These are phyloP conservation scores for Parathielavia appendiculata DNA, from an alignment of 495 filamentous ascomycete genomes.

Conservation along the genomic window DNA sequence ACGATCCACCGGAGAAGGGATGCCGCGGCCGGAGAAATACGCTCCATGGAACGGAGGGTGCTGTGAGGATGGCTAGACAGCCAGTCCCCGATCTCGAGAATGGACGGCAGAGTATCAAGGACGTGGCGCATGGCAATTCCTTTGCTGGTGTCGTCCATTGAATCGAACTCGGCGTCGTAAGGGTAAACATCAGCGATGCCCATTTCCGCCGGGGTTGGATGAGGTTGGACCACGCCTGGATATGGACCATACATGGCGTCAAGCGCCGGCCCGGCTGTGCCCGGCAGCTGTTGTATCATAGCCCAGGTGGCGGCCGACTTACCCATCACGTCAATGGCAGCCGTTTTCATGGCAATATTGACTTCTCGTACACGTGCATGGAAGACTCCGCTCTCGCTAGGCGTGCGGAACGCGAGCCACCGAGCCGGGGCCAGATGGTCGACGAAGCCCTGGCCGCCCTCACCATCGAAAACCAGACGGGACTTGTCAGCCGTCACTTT, in stretches of 20 bases:
- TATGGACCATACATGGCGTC: neutral
- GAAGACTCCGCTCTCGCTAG: neutral
- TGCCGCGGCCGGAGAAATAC: conserved; percentile 61
- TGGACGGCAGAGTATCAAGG: conserved; percentile 62
- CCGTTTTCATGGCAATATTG: neutral
- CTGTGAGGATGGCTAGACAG: conserved; percentile 42
- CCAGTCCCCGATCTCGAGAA: conserved; percentile 58
- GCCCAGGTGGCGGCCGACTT: neutral
- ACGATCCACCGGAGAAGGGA: conserved; percentile 83
- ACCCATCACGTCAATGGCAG: conserved; percentile 11
- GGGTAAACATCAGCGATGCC: conserved; percentile 45
- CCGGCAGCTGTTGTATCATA: neutral
- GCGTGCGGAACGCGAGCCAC: conserved; percentile 24
- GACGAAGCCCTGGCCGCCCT: neutral
- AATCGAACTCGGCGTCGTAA: conserved; percentile 34
- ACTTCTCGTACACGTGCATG: conserved; percentile 9
- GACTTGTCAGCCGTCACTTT: conserved; percentile 7
- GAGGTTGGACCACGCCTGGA: neutral
- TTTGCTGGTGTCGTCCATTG: conserved; percentile 41
- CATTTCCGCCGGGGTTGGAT: neutral
- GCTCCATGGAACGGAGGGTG: conserved; percentile 54
- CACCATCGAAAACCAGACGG: conserved; percentile 11
- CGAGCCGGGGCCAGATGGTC: neutral
- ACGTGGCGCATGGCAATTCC: conserved; percentile 51
- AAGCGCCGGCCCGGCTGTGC: neutral